Evolutionary conservation across 768 basidiomycete genomes (phyloP), one percentile per base, ranked within the genome.

Genomic region (Hygrophoropsis aurantiaca): DNA sequence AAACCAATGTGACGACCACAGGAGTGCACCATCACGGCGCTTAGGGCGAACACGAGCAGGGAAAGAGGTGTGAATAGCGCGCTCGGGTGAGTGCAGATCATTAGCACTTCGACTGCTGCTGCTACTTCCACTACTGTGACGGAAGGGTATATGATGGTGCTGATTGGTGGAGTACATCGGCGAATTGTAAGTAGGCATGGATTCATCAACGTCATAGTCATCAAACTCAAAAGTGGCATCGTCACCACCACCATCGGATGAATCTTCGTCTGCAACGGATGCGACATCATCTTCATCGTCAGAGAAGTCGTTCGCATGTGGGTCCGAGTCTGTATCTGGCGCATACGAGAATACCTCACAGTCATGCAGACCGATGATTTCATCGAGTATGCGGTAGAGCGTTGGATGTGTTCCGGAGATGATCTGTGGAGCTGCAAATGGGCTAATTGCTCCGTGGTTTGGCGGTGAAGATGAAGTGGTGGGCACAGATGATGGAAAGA

Each of bases 1-100:
- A 75, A 98, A 97, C 86, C 92, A 95, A 64, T 95, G 91, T 10
- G 90, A 91, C 26, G 90, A 94, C 94, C 94, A 98, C 6, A 97
- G 75, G 47, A 97, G 71, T 4, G 91, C 87, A 15, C 91, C 90
- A 16, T 81, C 77, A 52, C 84, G 61, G 23, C 69, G 79, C 59
- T 78, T 80, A 44, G 79, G 58, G 26, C 73, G 75, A 46, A 79
- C 70, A 53, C 73, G 74, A 67, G 69, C 55, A 74, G 68, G 26
- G 69, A 71, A 15, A 62, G 65, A 40, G 68, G 71, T 5, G 73
- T 68, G 45, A 70, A 70, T 16, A 65, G 72, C 67, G 30, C 21
- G 49, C 40, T 59, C 49, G 3, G 67, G 63, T 27, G 67, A 65
- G 40, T 27, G 18, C 20, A 27, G 21, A 42, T 38, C 47, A 25